Conservation (phyloP, 495 filamentous ascomycete species). For the Aspergillus sclerotiicarbonarius region DNA sequence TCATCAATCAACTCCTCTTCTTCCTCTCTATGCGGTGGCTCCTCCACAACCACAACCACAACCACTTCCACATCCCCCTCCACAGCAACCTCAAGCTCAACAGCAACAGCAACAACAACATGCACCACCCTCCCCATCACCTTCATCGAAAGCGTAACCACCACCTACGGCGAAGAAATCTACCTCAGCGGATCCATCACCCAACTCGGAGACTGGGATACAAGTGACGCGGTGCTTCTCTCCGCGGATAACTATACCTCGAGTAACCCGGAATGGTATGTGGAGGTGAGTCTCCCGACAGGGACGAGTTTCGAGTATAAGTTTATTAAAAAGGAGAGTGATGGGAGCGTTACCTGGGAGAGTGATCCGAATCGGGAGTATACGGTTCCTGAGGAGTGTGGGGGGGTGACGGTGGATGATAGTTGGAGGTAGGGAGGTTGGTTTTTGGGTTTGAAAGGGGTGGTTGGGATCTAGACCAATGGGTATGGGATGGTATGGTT, state of each 20-base stretch:
- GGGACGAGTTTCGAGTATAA: slow-evolving; percentile 61
- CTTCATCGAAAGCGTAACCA: slow-evolving; percentile 55
- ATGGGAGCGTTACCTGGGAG: slow-evolving; percentile 58
- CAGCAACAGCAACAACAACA: slow-evolving; percentile 30
- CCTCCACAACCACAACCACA: not conserved
- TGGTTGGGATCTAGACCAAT: not conserved
- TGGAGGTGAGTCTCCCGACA: slow-evolving; percentile 43
- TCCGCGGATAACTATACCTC: slow-evolving; percentile 49
- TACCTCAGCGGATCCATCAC: slow-evolving; percentile 53
- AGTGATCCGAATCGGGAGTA: slow-evolving; percentile 56
- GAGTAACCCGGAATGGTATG: slow-evolving; percentile 55
- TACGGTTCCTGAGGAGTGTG: slow-evolving; percentile 45
- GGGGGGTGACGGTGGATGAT: slow-evolving; percentile 5
- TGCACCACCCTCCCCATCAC: slow-evolving; percentile 54
- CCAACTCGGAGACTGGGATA: slow-evolving; percentile 54
- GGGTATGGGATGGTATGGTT: too few relatives aligned
- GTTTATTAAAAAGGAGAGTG: slow-evolving; percentile 54
- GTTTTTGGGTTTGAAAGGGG: not conserved
- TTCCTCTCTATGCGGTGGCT: slow-evolving; percentile 1
- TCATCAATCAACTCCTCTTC: not conserved
- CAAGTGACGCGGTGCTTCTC: slow-evolving; percentile 45
- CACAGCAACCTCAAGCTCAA: slow-evolving; percentile 18
- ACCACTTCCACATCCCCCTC: not conserved
- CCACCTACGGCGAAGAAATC: slow-evolving; percentile 56
- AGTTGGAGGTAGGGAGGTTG: slow-evolving; percentile 15